These are phyloP conservation scores for Hordeum marinum DNA, from an alignment of 176 grass and related monocot genomes.

Conservation along the genomic window DNA sequence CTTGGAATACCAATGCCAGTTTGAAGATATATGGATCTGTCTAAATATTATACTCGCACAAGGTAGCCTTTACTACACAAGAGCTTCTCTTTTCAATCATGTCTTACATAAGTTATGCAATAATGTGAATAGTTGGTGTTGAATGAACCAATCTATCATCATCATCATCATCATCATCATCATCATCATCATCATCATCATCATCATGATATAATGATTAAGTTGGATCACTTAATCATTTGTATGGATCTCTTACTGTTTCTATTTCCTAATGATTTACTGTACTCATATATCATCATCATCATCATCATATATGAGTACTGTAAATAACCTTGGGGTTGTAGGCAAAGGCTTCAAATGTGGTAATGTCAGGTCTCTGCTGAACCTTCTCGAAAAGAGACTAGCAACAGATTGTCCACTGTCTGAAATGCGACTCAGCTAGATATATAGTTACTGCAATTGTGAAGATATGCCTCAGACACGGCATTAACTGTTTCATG, in stretches of 20 bases:
- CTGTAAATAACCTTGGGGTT: slow-evolving; percentile 63
- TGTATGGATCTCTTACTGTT: not conserved
- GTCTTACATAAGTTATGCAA: not conserved
- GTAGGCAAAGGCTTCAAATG: slow-evolving; percentile 57
- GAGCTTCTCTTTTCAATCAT: not conserved
- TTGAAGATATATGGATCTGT: not conserved
- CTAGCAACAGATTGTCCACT: not conserved
- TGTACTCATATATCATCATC: no score
- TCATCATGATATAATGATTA: not conserved
- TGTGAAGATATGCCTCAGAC: not conserved
- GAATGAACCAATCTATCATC: not conserved
- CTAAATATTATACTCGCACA: not conserved
- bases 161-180: no score
- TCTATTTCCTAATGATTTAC: no score
- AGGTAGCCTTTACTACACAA: not conserved
- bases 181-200: no score
- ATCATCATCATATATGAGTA: not conserved
- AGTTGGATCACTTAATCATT: not conserved
- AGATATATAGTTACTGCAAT: not conserved
- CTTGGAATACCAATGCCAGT: not conserved
- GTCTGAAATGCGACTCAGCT: slow-evolving; percentile 20
- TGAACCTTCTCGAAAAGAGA: slow-evolving; percentile 31
- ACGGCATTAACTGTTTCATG: not conserved
- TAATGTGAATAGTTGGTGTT: not conserved
- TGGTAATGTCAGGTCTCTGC: slow-evolving; percentile 22